Percentiles rank a stretch among this genome's conserved stretches.
phyloP scores from a whole-genome alignment of 441 rosid genomes.

The Euphorbia neoarborescens region DNA sequence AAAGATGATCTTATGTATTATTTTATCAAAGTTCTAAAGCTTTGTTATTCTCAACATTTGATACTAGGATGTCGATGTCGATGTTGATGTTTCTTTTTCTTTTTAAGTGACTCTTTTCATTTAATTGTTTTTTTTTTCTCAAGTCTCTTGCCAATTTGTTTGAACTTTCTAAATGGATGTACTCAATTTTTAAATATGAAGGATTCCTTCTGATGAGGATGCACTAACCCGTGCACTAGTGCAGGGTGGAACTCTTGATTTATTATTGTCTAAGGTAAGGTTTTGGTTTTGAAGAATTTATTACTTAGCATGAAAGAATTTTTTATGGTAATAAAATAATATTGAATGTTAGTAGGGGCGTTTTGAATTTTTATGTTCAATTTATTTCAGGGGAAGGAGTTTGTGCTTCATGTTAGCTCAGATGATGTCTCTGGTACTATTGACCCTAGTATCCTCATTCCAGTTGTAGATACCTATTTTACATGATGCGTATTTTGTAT shows the following conservation, averaged over 20 bases:
- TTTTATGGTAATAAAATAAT: background rate
- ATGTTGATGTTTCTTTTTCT: background rate
- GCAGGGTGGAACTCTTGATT: slow-evolving; percentile 43
- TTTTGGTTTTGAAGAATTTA: background rate
- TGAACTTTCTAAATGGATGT: background rate
- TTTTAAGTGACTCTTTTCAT: background rate
- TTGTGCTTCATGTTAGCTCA: slow-evolving; percentile 36
- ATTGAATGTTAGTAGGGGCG: background rate
- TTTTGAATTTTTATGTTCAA: background rate
- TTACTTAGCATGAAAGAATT: background rate
- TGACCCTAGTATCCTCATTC: slow-evolving; percentile 54
- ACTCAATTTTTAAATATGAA: slow-evolving; percentile 19
- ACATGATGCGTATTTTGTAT: no score
- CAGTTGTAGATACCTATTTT: no score
- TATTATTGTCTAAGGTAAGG: slow-evolving; percentile 12
- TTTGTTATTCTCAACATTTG: background rate
- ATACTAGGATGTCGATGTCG: background rate
- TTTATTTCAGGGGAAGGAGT: slow-evolving; percentile 62
- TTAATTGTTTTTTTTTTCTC: background rate
- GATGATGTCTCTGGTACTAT: slow-evolving; percentile 34
- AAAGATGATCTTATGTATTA: no score
- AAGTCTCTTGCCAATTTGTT: background rate
- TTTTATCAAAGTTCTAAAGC: background rate
- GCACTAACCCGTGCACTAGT: slow-evolving; percentile 35
- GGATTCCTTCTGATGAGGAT: slow-evolving; percentile 38